Evolutionary conservation across 2,329 filamentous ascomycete genomes (phyloP).

Genomic region (Graphiopsis chlorocephala): DNA sequence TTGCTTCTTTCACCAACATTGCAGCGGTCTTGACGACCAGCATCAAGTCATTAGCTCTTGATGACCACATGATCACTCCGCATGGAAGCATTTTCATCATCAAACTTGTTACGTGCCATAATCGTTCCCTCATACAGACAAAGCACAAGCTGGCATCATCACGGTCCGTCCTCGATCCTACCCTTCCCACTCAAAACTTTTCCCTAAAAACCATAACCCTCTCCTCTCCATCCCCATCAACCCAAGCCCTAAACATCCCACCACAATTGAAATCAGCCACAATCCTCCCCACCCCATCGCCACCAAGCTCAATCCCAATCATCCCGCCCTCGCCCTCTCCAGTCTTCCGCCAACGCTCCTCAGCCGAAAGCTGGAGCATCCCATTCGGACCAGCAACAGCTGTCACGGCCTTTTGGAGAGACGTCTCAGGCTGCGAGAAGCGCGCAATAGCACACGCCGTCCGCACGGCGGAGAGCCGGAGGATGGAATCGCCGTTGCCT

Average conservation of each 20-base stretch:
- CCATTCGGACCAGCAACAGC: constrained; percentile 69
- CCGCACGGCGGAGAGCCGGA: constrained; percentile 67
- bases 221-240: constrained; percentile 59
- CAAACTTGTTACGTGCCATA: neutral
- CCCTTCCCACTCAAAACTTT: constrained; percentile 17
- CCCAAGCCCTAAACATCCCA: constrained; percentile 82
- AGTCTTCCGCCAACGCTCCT: constrained; percentile 66
- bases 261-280: constrained; percentile 80
- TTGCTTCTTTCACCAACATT: neutral
- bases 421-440: constrained; percentile 48
- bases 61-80: neutral
- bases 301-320: constrained; percentile 70
- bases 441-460: constrained; percentile 71
- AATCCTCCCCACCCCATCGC: constrained; percentile 52
- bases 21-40: neutral
- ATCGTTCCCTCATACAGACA: neutral
- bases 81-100: neutral
- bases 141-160: no score
- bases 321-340: constrained; percentile 83
- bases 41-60: neutral
- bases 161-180: neutral
- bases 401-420: constrained; percentile 58
- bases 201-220: constrained; percentile 60
- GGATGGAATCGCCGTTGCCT: constrained; percentile 85
- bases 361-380: constrained; percentile 72